Percentiles rank a stretch among this genome's conserved stretches.
Conservation (phyloP, 257 asterid species). For the Dorcoceras hygrometricum region DNA sequence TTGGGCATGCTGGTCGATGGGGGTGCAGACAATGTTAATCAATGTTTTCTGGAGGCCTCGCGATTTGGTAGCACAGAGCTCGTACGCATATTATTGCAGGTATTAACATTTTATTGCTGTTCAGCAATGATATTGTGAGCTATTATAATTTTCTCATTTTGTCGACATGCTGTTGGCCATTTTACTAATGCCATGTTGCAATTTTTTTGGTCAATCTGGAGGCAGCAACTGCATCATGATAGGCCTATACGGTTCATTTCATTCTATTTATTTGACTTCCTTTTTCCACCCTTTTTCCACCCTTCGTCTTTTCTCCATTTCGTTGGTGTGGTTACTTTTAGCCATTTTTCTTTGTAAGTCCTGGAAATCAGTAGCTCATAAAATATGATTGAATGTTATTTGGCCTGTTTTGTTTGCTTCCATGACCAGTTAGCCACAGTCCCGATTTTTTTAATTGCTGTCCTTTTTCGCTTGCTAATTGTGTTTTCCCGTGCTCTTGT, state of each 20-base stretch:
- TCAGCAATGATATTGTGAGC: conserved; percentile 16
- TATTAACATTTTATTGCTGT: conserved; percentile 27
- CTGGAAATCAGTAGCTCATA: background rate
- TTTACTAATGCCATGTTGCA: background rate
- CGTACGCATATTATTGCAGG: conserved; percentile 97
- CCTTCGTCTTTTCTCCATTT: conserved; percentile 8
- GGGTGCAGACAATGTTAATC: conserved; percentile 97
- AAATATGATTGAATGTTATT: background rate
- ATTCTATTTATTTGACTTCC: background rate
- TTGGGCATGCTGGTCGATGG: conserved; percentile 96
- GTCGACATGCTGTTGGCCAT: background rate
- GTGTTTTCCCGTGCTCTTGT: background rate
- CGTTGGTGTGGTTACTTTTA: background rate
- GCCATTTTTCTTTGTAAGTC: background rate
- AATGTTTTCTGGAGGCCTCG: conserved; percentile 97
- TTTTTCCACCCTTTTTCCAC: conserved; percentile 10
- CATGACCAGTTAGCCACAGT: conserved; percentile 1
- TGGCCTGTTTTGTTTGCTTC: background rate
- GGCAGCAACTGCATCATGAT: conserved; percentile 5
- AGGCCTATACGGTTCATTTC: background rate
- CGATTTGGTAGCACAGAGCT: conserved; percentile 99
- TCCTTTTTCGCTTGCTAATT: conserved; percentile 3
- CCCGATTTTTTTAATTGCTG: conserved; percentile 4
- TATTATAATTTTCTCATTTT: conserved; percentile 10
- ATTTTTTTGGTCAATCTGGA: background rate